Conservation (phyloP, 495 filamentous ascomycete genomes). For the Trichodelitschia bisporula region DNA sequence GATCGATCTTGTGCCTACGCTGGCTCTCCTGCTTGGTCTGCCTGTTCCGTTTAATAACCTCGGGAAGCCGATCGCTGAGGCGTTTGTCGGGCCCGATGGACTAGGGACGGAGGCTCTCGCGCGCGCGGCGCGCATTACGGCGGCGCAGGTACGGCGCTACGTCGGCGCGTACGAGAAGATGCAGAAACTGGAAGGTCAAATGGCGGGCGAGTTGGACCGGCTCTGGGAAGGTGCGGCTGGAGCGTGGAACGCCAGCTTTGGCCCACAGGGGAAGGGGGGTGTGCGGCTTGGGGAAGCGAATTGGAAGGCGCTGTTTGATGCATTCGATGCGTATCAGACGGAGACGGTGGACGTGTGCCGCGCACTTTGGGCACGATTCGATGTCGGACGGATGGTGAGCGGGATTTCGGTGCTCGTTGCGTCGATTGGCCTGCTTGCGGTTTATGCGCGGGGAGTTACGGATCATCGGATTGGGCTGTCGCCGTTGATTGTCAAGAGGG, state of each 20-base stretch:
- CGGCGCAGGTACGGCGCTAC: constrained; percentile 76
- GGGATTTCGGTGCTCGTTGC: constrained; percentile 47
- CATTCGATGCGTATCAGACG: constrained; percentile 48
- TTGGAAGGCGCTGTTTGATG: constrained; percentile 23
- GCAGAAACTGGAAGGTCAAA: constrained; percentile 34
- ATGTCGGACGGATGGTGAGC: constrained; percentile 57
- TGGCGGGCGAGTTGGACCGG: constrained; percentile 25
- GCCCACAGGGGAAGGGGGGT: too few species aligned
- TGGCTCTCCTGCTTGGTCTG: constrained; percentile 66
- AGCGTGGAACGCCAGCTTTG: constrained; percentile 23
- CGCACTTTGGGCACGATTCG: constrained; percentile 72
- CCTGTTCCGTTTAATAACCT: constrained; percentile 96
- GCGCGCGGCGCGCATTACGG: constrained; percentile 45
- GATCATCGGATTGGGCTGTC: constrained; percentile 27
- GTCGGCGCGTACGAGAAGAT: constrained; percentile 39
- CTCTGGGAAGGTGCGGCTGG: constrained; percentile 33
- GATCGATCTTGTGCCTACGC: constrained; percentile 84
- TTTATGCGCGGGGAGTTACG: constrained; percentile 41
- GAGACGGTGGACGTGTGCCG: constrained; percentile 64
- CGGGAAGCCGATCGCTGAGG: constrained; percentile 84
- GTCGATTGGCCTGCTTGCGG: constrained; percentile 36
- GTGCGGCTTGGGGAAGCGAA: too few species aligned
- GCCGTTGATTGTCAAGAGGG: constrained; percentile 18
- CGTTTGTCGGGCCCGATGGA: constrained; percentile 46
- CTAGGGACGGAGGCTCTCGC: constrained; percentile 52